These are phyloP conservation scores for Cladosporium sp. DNA, from an alignment of 2,329 filamentous ascomycete species.

Conservation along the genomic window DNA sequence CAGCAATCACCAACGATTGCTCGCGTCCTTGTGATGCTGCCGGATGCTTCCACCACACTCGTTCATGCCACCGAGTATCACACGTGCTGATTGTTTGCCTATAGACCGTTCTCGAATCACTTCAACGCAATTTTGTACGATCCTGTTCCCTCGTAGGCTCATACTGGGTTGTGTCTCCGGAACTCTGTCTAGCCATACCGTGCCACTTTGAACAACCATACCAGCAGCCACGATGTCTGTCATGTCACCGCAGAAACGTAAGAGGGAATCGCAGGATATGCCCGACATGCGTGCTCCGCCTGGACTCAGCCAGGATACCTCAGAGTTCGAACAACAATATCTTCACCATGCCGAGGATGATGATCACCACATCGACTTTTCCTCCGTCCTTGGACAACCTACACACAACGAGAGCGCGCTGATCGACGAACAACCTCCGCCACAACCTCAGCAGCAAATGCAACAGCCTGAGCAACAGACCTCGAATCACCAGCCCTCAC, in stretches of 20 bases:
- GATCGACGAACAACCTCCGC: slow-evolving; percentile 2
- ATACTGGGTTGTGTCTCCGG: background rate
- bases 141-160: background rate
- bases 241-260: slow-evolving; percentile 42
- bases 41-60: background rate
- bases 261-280: slow-evolving; percentile 50
- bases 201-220: background rate
- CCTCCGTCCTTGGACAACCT: slow-evolving; percentile 37
- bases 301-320: slow-evolving; percentile 26
- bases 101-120: slow-evolving; percentile 2
- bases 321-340: slow-evolving; percentile 38
- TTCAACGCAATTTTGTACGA: background rate
- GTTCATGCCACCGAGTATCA: background rate
- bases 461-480: slow-evolving; percentile 21
- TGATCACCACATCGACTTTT: slow-evolving; percentile 48
- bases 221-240: slow-evolving; percentile 11
- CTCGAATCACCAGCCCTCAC: slow-evolving; percentile 22
- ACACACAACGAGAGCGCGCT: slow-evolving; percentile 12
- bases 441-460: slow-evolving; percentile 16
- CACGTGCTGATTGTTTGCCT: slow-evolving; percentile 1
- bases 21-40: background rate
- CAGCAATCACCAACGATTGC: background rate
- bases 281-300: slow-evolving; percentile 41
- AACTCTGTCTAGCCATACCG: background rate
- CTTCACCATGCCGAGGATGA: slow-evolving; percentile 44